Conservation (phyloP, 345 rosid genomes). For the Citrus unshiu region DNA sequence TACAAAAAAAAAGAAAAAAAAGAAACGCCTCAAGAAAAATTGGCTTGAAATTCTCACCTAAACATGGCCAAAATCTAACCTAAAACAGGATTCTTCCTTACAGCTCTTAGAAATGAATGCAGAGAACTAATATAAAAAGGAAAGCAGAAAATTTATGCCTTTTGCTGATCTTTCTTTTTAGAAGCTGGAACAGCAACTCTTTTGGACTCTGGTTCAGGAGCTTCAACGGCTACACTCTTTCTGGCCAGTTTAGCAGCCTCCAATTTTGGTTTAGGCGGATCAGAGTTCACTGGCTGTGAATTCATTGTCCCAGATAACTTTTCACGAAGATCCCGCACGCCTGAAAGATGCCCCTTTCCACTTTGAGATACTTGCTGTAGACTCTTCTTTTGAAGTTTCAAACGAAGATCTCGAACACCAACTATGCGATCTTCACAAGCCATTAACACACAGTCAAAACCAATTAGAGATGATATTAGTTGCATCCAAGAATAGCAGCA, state of each 20-base stretch:
- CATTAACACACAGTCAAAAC: conserved; percentile 45
- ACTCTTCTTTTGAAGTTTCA: conserved; percentile 81
- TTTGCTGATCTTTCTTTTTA: conserved; percentile 59
- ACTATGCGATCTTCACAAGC: conserved; percentile 61
- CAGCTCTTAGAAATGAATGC: neutral
- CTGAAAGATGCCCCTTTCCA: conserved; percentile 49
- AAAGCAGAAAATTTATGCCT: conserved; percentile 34
- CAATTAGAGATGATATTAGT: conserved; percentile 29
- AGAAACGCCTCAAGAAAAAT: neutral
- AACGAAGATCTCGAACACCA: conserved; percentile 79
- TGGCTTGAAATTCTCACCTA: neutral
- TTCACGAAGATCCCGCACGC: conserved; percentile 77
- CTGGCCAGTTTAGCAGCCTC: conserved; percentile 51
- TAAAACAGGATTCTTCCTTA: neutral
- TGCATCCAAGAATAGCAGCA: conserved; percentile 37
- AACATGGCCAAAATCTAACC: neutral
- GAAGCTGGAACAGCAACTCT: conserved; percentile 38
- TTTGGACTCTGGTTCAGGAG: conserved; percentile 50
- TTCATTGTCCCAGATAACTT: conserved; percentile 80
- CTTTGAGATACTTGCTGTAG: conserved; percentile 43
- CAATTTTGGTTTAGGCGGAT: conserved; percentile 50
- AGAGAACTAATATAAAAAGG: neutral
- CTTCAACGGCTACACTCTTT: conserved; percentile 60
- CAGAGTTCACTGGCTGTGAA: conserved; percentile 49
- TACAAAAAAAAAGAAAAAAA: neutral